A percentile compares a stretch with the other conserved stretches of the same genome.
phyloP scores from a whole-genome alignment of 148 eudicot species.

The Chenopodium album region DNA sequence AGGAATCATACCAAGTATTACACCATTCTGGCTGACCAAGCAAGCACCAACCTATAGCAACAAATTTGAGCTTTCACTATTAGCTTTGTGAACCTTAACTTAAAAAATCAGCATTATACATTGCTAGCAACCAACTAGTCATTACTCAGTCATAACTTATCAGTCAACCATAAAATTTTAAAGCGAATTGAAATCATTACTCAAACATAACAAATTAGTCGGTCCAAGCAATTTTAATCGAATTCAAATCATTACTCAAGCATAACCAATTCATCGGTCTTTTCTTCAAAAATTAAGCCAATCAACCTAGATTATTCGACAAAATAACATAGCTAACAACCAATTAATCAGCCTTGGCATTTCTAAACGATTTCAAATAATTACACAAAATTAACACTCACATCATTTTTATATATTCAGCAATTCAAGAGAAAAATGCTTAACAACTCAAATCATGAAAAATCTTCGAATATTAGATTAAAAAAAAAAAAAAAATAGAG shows the following conservation, averaged over 20 bases:
- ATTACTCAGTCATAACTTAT: background rate
- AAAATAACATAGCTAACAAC: too few species aligned
- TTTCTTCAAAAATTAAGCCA: too few species aligned
- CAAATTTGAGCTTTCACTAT: background rate
- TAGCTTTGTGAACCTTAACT: background rate
- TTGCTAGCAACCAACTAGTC: background rate
- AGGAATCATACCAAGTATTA: slow-evolving; percentile 64
- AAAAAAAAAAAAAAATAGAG: background rate
- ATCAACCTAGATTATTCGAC: too few species aligned
- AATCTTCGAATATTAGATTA: background rate
- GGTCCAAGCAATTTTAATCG: background rate
- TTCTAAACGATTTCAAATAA: background rate
- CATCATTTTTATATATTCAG: background rate
- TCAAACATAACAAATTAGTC: background rate
- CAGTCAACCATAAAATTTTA: too few species aligned
- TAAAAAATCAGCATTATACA: background rate
- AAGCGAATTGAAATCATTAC: background rate
- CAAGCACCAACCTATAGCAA: slow-evolving; percentile 73
- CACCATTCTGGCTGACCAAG: slow-evolving; percentile 71
- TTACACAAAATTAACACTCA: background rate
- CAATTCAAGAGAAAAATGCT: background rate
- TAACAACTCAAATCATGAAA: background rate
- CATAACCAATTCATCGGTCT: background rate
- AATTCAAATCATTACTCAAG: background rate
- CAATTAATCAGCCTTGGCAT: too few species aligned